These are phyloP conservation scores for Populus tomentosa DNA, from an alignment of 441 rosid species.

Conservation along the genomic window DNA sequence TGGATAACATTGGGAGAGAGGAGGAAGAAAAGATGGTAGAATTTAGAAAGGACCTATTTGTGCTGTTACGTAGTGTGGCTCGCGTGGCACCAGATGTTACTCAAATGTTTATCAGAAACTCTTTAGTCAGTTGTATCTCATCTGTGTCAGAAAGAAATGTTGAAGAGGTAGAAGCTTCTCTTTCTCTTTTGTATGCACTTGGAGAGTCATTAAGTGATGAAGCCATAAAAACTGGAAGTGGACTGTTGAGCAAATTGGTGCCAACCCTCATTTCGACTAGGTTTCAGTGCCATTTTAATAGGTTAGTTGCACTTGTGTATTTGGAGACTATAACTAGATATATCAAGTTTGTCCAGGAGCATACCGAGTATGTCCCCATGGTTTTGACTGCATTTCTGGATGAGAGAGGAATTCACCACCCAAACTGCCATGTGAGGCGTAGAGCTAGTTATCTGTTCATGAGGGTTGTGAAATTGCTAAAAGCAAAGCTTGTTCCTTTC, in stretches of 20 bases:
- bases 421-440: constrained; percentile 65
- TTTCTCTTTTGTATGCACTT: constrained; percentile 81
- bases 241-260: constrained; percentile 65
- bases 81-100: constrained; percentile 87
- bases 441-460: constrained; percentile 92
- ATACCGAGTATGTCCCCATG: constrained; percentile 57
- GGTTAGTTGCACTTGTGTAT: constrained; percentile 83
- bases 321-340: constrained; percentile 80
- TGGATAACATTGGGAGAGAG: constrained; percentile 87
- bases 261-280: constrained; percentile 65
- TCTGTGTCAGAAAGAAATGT: constrained; percentile 64
- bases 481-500: constrained; percentile 83
- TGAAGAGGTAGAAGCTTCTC: constrained; percentile 95
- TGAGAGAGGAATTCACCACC: constrained; percentile 92
- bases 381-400: constrained; percentile 82
- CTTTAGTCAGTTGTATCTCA: constrained; percentile 57
- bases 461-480: constrained; percentile 79
- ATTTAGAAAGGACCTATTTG: constrained; percentile 78
- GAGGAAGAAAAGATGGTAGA: constrained; percentile 90
- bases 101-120: constrained; percentile 64
- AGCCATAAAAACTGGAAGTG: constrained; percentile 63
- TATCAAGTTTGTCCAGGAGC: constrained; percentile 74
- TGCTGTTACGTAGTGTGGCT: constrained; percentile 71
- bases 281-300: constrained; percentile 80
- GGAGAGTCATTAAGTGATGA: constrained; percentile 86